These are phyloP conservation scores for Vitellaria paradoxa DNA, from an alignment of 179 eudicot genomes.

Conservation along the genomic window DNA sequence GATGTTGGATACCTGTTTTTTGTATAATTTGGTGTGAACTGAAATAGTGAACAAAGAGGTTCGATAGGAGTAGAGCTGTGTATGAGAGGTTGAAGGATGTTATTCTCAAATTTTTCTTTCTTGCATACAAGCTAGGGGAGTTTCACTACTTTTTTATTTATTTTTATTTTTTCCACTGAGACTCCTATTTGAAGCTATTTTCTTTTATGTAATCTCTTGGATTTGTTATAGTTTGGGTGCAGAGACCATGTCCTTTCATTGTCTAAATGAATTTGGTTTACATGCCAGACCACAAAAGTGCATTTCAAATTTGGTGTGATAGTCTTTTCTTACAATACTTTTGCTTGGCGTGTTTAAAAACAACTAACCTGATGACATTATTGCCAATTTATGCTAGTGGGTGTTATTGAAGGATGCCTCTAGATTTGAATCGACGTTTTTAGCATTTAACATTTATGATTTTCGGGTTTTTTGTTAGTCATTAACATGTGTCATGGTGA, in stretches of 20 bases:
- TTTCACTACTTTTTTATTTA: neutral
- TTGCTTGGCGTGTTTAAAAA: neutral
- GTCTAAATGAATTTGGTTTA: neutral
- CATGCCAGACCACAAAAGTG: neutral
- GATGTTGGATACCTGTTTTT: too few species aligned
- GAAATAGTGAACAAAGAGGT: neutral
- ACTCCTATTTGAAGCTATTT: neutral
- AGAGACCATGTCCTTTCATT: neutral
- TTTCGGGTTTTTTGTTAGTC: neutral
- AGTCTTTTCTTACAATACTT: neutral
- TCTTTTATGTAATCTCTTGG: neutral
- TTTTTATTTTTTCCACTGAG: too few species aligned
- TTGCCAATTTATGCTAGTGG: neutral
- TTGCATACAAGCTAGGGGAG: neutral
- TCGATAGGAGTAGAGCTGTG: neutral
- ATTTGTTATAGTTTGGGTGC: neutral
- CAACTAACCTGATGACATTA: neutral
- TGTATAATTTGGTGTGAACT: too few species aligned
- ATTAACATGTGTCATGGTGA: neutral
- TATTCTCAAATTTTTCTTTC: neutral
- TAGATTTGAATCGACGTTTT: too few species aligned
- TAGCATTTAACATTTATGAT: too few species aligned
- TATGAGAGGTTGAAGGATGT: conserved; percentile 6
- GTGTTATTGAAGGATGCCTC: neutral
- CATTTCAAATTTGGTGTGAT: neutral